Percentiles rank a stretch among this genome's conserved stretches.
Evolutionary conservation across 2,329 filamentous ascomycete species (phyloP).

Genomic region (Claviceps maximensis): DNA sequence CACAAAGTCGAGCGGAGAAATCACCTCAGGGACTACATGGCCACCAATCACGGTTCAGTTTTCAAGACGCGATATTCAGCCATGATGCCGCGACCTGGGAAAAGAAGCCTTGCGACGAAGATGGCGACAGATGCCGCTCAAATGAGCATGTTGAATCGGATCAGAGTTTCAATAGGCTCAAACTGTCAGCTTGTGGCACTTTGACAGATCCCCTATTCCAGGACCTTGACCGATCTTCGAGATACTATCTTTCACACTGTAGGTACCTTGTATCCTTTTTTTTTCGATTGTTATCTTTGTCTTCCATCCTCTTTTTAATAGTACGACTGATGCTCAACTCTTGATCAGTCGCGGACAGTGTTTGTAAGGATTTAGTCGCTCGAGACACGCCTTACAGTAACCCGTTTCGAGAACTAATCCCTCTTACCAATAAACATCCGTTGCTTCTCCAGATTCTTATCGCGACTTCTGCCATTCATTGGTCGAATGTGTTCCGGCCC

Average conservation of each 20-base stretch:
- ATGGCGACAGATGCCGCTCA: background rate
- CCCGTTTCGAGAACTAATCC: constrained; percentile 35
- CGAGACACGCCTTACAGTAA: constrained; percentile 32
- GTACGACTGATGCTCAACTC: constrained; percentile 12
- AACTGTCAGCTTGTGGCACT: constrained; percentile 8
- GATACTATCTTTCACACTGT: constrained; percentile 40
- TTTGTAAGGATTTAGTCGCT: constrained; percentile 42
- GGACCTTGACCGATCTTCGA: constrained; percentile 32
- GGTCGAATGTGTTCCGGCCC: constrained; percentile 29
- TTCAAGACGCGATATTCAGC: background rate
- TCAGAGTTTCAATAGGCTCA: background rate
- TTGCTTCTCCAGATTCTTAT: constrained; percentile 35
- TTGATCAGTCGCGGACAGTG: constrained; percentile 27
- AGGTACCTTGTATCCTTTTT: constrained; percentile 11
- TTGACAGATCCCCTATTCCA: constrained; percentile 43
- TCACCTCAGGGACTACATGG: background rate
- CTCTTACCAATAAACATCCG: constrained; percentile 30
- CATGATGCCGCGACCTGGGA: background rate
- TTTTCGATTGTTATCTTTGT: background rate
- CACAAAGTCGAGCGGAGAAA: background rate
- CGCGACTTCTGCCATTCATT: constrained; percentile 36
- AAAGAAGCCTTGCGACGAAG: background rate
- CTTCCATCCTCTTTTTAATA: background rate
- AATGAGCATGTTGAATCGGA: background rate
- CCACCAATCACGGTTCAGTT: background rate